Evolutionary conservation across 2,329 filamentous ascomycete genomes (phyloP), one percentile per base, ranked within the genome.

Genomic region (Decorospora gaudefroyi): DNA sequence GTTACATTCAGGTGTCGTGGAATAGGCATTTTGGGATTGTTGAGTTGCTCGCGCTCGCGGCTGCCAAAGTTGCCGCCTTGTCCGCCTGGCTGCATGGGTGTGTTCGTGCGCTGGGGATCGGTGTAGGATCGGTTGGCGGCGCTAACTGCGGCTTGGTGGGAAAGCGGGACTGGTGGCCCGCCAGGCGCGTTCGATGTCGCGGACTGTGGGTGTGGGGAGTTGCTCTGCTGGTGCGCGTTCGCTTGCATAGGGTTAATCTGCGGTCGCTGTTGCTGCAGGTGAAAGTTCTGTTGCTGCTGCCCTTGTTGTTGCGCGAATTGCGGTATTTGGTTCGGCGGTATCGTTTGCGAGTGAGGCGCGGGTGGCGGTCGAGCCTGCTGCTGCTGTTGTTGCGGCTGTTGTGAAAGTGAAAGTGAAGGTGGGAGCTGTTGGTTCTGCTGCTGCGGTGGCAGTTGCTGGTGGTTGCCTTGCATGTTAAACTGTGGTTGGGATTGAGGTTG

Each of bases 1-100:
- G 83, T 78, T 5, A 86, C 82, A 31, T 87, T 85, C 33, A 97
- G 78, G 26, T 81, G 83, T 71, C 95, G 95, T 2, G 90, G 86
- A 35, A 95, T 95, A 0, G 85, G 85, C 76, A 93, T 87, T 67
- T 90, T 90, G 31, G 78, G 74, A 56, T 78, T 81, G 73, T 67
- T 65, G 34, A 69, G 61, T 49, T 69, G 68, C 44, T 72, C 67
- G 40, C 67, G 65, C 45, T 69, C 65, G 16, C 65, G 66, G 40
- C 61, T 69, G 28, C 64, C 67, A 31, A 70, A 70, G 47, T 51
- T 65, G 23, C 63, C 38, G 31, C 55, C 53, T 29, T 62, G 61
- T 9, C 57, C 59, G 15, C 55, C 57, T 34, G 52, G 54, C 35
- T 68, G 64, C 55, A 69, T 61, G 8, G 68, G 68, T 5, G 67